Percentiles rank a stretch among this genome's conserved stretches.
These are phyloP conservation scores for Stereum hirsutum DNA, from an alignment of 1,284 basidiomycete species.

Conservation along the genomic window DNA sequence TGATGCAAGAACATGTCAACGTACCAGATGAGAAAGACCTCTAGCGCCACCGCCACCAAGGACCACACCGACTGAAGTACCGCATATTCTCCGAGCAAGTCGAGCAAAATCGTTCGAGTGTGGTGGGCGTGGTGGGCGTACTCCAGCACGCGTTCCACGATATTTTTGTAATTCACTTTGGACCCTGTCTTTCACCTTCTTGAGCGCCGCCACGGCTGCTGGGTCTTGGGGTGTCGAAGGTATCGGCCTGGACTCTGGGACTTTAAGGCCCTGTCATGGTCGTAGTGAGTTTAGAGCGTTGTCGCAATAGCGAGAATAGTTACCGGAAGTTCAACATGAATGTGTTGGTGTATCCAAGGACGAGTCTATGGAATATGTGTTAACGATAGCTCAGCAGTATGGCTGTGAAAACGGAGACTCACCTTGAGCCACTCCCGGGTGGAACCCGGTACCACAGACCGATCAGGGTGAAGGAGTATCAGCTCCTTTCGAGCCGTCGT, in stretches of 20 bases:
- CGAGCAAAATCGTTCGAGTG: slow-evolving; percentile 91
- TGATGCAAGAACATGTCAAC: slow-evolving; percentile 13
- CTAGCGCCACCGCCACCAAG: slow-evolving; percentile 95
- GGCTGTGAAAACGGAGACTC: slow-evolving; percentile 9
- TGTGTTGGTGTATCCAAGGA: slow-evolving; percentile 91
- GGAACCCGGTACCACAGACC: slow-evolving; percentile 83
- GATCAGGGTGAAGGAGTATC: slow-evolving; percentile 88
- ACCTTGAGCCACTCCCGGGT: slow-evolving; percentile 97
- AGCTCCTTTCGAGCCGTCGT: slow-evolving; percentile 97
- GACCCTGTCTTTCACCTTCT: slow-evolving; percentile 86
- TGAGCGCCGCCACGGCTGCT: slow-evolving; percentile 82
- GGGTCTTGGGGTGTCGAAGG: slow-evolving; percentile 61
- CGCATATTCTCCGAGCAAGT: slow-evolving; percentile 85
- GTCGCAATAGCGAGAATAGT: slow-evolving; percentile 15
- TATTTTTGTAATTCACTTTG: slow-evolving; percentile 87
- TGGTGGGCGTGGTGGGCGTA: slow-evolving; percentile 65
- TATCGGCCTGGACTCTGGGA: slow-evolving; percentile 53
- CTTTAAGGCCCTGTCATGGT: slow-evolving; percentile 48
- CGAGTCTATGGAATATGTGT: slow-evolving; percentile 43
- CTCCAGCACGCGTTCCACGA: slow-evolving; percentile 58
- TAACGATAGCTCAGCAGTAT: neutral
- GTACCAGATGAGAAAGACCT: slow-evolving; percentile 87
- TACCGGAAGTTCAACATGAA: slow-evolving; percentile 84
- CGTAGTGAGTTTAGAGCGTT: too few species aligned
- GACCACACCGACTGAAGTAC: slow-evolving; percentile 89